Percentiles rank a stretch among this genome's conserved stretches.
Conservation (phyloP, 1,284 basidiomycete genomes). For the Cutaneotrichosporon sp. region DNA sequence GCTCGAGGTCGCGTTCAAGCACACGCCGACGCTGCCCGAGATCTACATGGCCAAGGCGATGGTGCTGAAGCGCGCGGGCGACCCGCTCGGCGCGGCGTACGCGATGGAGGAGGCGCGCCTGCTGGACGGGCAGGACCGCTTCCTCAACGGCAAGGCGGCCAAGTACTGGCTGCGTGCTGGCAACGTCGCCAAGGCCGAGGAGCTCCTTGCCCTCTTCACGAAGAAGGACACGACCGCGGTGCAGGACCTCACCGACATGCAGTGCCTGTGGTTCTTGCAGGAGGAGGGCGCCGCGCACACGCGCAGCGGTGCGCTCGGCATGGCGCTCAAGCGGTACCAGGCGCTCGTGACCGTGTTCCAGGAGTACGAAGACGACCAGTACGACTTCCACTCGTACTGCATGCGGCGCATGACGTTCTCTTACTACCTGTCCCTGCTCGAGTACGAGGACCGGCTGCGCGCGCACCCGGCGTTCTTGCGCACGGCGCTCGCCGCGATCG, state of each 20-base stretch:
- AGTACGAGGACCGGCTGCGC: conserved; percentile 78
- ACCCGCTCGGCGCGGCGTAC: conserved; percentile 71
- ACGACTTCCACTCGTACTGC: conserved; percentile 97
- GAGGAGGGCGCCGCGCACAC: conserved; percentile 78
- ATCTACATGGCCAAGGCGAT: conserved; percentile 81
- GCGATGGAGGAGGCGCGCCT: conserved; percentile 79
- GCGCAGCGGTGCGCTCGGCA: conserved; percentile 66
- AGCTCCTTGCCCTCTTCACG: conserved; percentile 79
- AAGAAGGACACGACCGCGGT: conserved; percentile 79
- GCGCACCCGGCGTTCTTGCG: conserved; percentile 74
- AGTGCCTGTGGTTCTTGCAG: conserved; percentile 82
- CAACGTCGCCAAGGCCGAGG: conserved; percentile 70
- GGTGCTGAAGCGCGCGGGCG: conserved; percentile 84
- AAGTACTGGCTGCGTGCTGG: conserved; percentile 88
- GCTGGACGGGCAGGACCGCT: conserved; percentile 93
- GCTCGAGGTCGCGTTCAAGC: conserved; percentile 67
- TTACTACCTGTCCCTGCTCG: conserved; percentile 75
- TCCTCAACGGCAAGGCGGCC: conserved; percentile 90
- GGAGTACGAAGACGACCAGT: conserved; percentile 93
- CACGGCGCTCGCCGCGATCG: conserved; percentile 68
- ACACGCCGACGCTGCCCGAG: conserved; percentile 94
- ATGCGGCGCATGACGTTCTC: conserved; percentile 85
- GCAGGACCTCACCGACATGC: conserved; percentile 92
- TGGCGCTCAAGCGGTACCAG: conserved; percentile 85
- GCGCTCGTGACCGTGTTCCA: conserved; percentile 74